Evolutionary conservation across 768 basidiomycete genomes (phyloP).

Genomic region (Leucosporidium yakuticum): DNA sequence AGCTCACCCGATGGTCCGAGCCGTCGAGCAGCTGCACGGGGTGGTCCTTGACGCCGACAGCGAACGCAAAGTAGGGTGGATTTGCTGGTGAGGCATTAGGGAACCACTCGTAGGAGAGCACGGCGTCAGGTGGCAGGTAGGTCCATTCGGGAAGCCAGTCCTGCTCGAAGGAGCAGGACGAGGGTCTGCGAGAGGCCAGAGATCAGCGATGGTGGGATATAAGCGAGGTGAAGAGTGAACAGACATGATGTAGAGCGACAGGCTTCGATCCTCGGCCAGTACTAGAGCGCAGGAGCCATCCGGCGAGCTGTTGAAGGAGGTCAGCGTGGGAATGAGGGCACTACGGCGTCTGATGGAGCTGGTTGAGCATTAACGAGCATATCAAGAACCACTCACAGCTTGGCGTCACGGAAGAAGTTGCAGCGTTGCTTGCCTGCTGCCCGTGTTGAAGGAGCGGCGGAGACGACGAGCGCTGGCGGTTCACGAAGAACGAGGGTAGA

Average conservation of each 20-base stretch:
- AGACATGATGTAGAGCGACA: conserved; percentile 56
- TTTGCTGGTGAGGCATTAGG: conserved; percentile 61
- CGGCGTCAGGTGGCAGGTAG: conserved; percentile 15
- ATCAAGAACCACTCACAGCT: conserved; percentile 49
- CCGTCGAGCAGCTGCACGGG: conserved; percentile 83
- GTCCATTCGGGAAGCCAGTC: conserved; percentile 8
- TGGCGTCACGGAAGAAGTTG: conserved; percentile 56
- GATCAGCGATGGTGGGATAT: not conserved
- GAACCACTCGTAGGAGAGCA: conserved; percentile 31
- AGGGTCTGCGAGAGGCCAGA: not conserved
- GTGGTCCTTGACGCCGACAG: conserved; percentile 73
- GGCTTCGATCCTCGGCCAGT: conserved; percentile 64
- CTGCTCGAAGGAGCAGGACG: not conserved
- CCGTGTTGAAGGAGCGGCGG: not conserved
- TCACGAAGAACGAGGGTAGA: too few species aligned
- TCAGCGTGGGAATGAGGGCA: not conserved
- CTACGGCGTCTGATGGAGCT: too few species aligned
- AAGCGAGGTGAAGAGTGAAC: conserved; percentile 33
- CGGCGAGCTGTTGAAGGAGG: conserved; percentile 54
- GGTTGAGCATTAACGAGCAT: not conserved
- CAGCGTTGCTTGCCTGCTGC: conserved; percentile 18
- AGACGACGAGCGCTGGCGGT: not conserved
- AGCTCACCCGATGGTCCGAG: conserved; percentile 59
- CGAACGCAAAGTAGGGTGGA: conserved; percentile 69
- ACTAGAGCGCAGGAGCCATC: conserved; percentile 66